Evolutionary conservation across 148 eudicot species (phyloP).

Genomic region (Euryodendron excelsum): DNA sequence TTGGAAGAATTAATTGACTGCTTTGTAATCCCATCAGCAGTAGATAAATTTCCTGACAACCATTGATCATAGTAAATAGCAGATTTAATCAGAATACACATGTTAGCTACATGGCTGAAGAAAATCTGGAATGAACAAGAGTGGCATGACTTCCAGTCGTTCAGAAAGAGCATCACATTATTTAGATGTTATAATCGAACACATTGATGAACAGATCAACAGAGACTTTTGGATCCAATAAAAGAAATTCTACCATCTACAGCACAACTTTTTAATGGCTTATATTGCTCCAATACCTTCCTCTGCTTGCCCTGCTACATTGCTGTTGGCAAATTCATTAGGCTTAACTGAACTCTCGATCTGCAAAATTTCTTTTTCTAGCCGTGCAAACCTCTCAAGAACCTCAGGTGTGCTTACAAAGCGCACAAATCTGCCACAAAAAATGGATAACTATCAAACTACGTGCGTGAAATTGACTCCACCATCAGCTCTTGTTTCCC

Average conservation of each 20-base stretch:
- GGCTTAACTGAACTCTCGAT: constrained; percentile 48
- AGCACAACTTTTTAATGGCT: neutral
- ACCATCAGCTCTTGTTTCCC: neutral
- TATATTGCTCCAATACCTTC: constrained; percentile 34
- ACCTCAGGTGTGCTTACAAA: constrained; percentile 61
- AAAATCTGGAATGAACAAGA: neutral
- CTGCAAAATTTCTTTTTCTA: constrained; percentile 51
- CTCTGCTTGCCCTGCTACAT: constrained; percentile 21
- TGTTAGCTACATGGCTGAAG: neutral
- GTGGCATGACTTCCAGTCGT: neutral
- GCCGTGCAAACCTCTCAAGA: constrained; percentile 52
- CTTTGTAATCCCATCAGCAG: constrained; percentile 32
- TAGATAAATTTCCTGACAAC: constrained; percentile 29
- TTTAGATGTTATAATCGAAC: neutral
- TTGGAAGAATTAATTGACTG: constrained; percentile 36
- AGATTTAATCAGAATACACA: neutral
- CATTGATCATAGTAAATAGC: constrained; percentile 8
- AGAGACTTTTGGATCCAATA: neutral
- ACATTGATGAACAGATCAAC: neutral
- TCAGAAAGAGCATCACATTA: neutral
- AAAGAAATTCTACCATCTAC: neutral
- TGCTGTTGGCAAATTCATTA: constrained; percentile 22
- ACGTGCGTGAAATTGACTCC: neutral
- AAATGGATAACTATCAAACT: neutral
- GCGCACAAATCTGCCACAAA: constrained; percentile 48